Conservation (phyloP, 23 red algal species). For the Gracilaria gracilis region DNA sequence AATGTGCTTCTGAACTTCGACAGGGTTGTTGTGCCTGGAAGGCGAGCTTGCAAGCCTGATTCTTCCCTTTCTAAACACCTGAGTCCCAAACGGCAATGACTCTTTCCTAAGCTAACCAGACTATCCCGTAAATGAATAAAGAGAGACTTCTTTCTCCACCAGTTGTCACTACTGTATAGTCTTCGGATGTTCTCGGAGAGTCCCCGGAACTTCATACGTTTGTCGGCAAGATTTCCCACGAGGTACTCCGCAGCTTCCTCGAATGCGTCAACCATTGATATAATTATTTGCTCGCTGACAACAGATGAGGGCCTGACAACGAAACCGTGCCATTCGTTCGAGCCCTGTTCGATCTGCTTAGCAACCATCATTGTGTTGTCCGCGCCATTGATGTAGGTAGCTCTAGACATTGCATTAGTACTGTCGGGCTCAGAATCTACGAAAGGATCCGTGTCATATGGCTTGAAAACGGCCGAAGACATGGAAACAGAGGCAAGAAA, state of each 20-base stretch:
- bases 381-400: not conserved
- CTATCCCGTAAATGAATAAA: conserved; percentile 17
- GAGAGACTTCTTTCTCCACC: conserved; percentile 33
- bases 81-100: no score
- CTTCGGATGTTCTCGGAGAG: not conserved
- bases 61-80: not conserved
- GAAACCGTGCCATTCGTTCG: conserved; percentile 22
- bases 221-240: not conserved
- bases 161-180: conserved; percentile 13
- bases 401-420: no score
- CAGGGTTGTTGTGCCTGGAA: not conserved
- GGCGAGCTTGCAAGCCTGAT: not conserved
- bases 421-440: not conserved
- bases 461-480: conserved; percentile 31
- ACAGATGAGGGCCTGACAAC: not conserved
- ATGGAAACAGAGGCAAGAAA: conserved; percentile 18
- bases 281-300: not conserved
- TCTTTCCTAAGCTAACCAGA: not conserved
- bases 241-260: conserved; percentile 11
- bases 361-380: conserved; percentile 25
- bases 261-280: not conserved
- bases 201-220: not conserved
- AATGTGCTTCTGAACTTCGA: not conserved
- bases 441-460: conserved; percentile 14
- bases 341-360: not conserved